Evolutionary conservation across 768 basidiomycete genomes (phyloP).

Genomic region (Daedaleopsis nitida): DNA sequence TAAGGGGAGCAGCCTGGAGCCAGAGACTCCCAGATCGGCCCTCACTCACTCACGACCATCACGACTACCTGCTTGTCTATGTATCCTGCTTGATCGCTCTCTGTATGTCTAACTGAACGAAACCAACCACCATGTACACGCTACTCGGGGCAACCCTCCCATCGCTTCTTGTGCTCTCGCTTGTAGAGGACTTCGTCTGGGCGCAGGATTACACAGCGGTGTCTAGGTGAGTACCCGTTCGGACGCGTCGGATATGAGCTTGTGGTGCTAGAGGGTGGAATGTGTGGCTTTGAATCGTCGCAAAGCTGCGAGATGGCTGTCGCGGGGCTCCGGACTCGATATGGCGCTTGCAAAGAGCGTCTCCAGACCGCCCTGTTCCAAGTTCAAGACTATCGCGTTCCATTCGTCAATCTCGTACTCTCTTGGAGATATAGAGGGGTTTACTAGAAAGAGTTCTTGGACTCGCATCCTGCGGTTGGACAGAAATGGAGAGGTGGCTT

Average conservation of each 20-base stretch:
- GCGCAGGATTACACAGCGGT: constrained; percentile 23
- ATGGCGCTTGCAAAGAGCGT: not conserved
- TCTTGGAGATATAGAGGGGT: no score
- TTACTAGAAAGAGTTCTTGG: not conserved
- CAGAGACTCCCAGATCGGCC: constrained; percentile 12
- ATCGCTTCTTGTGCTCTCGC: constrained; percentile 18
- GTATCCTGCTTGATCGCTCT: constrained; percentile 13
- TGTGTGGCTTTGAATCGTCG: not conserved
- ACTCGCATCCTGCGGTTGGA: not conserved
- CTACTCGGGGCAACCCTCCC: constrained; percentile 2
- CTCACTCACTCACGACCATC: constrained; percentile 1
- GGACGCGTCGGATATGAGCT: not conserved
- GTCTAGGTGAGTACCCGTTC: constrained; percentile 20
- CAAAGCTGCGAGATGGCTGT: not conserved
- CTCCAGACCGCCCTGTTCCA: no score
- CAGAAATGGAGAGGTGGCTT: not conserved
- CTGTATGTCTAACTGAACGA: constrained; percentile 8
- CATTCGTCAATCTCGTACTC: no score
- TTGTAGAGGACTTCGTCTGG: constrained; percentile 16
- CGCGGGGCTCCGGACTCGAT: not conserved
- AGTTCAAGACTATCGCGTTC: no score
- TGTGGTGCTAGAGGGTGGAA: not conserved
- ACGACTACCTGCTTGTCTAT: constrained; percentile 18
- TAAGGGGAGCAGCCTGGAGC: constrained; percentile 7
- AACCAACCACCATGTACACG: constrained; percentile 9